These are phyloP conservation scores for Trichophyton benhamiae DNA, from an alignment of 2,329 filamentous ascomycete genomes.

Conservation along the genomic window DNA sequence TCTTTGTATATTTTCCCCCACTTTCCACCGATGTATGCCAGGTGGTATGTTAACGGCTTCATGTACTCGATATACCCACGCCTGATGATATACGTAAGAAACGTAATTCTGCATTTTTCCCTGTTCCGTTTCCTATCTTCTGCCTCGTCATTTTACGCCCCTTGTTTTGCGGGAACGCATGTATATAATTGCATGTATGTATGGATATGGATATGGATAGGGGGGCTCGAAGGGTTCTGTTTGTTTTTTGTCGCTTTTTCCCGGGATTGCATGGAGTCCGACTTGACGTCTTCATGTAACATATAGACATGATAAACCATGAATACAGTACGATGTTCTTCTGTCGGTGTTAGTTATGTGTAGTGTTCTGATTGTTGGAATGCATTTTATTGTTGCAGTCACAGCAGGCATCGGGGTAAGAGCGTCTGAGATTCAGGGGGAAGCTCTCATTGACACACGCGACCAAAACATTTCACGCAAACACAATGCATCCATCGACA, in stretches of 20 bases:
- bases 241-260: not conserved
- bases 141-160: not conserved
- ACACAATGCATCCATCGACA: not conserved
- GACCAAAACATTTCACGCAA: not conserved
- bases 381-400: not conserved
- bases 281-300: not conserved
- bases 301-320: not conserved
- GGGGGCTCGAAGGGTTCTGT: not conserved
- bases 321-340: too few relatives aligned
- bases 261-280: not conserved
- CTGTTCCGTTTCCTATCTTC: not conserved
- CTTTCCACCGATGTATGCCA: not conserved
- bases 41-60: not conserved
- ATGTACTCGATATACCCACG: constrained; percentile 1
- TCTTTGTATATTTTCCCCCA: not conserved
- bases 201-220: not conserved
- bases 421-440: not conserved
- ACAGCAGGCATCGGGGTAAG: not conserved
- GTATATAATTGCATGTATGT: not conserved
- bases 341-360: too few relatives aligned
- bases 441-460: not conserved
- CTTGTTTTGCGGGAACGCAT: not conserved
- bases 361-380: too few relatives aligned
- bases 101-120: not conserved
- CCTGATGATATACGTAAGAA: not conserved